Evolutionary conservation across 495 filamentous ascomycete genomes (phyloP).

Genomic region (Aspergillus nanangensis): DNA sequence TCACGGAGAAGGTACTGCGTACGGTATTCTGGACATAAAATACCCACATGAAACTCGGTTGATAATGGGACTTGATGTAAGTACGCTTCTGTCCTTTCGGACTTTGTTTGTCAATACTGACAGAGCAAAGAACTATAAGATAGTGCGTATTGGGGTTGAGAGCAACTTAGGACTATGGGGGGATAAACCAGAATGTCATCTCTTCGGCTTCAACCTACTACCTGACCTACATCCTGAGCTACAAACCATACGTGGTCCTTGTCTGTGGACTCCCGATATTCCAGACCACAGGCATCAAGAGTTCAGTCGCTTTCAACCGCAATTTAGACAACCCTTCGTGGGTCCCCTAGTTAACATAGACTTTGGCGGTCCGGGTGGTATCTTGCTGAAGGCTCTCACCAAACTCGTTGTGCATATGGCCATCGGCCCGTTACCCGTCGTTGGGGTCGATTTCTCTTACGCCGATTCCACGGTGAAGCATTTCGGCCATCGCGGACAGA

Average conservation of each 20-base stretch:
- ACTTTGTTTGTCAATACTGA: too few relatives aligned
- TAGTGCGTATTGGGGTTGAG: too few relatives aligned
- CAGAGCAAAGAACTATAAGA: too few relatives aligned
- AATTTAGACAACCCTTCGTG: background rate
- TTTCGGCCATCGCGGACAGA: background rate
- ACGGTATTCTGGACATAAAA: too few relatives aligned
- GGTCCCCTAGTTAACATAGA: background rate
- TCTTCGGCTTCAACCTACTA: too few relatives aligned
- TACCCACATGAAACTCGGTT: too few relatives aligned
- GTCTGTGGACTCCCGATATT: background rate
- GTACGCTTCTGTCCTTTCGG: too few relatives aligned
- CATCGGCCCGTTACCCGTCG: background rate
- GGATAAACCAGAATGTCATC: too few relatives aligned
- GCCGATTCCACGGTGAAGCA: background rate
- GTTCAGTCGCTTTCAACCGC: background rate
- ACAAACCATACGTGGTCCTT: too few relatives aligned
- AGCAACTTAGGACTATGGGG: too few relatives aligned
- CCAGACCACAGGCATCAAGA: background rate
- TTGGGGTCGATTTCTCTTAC: background rate
- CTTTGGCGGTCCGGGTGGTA: background rate
- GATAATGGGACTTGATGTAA: background rate
- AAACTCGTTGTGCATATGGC: background rate
- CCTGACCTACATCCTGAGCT: too few relatives aligned
- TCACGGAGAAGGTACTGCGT: background rate
- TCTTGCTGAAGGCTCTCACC: background rate